These are phyloP conservation scores for Acacia pycnantha DNA, from an alignment of 331 rosid species.

Conservation along the genomic window DNA sequence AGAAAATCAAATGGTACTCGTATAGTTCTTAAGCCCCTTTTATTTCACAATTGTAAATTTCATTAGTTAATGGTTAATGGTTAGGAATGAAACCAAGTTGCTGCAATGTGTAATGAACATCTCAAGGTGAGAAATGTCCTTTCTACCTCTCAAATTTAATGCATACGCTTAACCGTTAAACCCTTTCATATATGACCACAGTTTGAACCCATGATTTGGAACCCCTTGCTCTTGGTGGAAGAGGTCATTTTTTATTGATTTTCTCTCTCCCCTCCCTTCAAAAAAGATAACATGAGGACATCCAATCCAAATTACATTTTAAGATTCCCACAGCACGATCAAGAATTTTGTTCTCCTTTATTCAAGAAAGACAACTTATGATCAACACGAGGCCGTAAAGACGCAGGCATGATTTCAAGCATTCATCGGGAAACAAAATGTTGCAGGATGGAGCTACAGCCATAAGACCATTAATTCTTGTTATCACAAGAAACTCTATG, in stretches of 20 bases:
- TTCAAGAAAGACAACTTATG: background rate
- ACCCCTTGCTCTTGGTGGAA: background rate
- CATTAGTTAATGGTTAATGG: background rate
- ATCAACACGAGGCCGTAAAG: background rate
- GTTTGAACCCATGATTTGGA: conserved; percentile 9
- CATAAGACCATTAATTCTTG: background rate
- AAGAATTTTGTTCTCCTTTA: background rate
- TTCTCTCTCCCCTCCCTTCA: background rate
- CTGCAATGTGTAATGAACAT: background rate
- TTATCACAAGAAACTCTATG: background rate
- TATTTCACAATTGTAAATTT: background rate
- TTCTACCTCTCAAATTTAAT: background rate
- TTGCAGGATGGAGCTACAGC: background rate
- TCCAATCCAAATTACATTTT: background rate
- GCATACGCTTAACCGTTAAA: background rate
- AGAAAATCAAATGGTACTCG: conserved; percentile 6
- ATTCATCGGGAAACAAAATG: background rate
- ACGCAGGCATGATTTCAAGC: background rate
- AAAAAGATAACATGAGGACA: background rate
- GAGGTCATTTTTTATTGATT: background rate
- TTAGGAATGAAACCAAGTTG: conserved; percentile 3
- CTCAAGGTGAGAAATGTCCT: background rate
- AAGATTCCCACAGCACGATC: background rate
- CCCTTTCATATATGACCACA: background rate
- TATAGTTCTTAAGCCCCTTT: background rate